A percentile compares a stretch with the other conserved stretches of the same genome.
Conservation (phyloP, 2,329 filamentous ascomycete genomes). For the Talaromyces amestolkiae region DNA sequence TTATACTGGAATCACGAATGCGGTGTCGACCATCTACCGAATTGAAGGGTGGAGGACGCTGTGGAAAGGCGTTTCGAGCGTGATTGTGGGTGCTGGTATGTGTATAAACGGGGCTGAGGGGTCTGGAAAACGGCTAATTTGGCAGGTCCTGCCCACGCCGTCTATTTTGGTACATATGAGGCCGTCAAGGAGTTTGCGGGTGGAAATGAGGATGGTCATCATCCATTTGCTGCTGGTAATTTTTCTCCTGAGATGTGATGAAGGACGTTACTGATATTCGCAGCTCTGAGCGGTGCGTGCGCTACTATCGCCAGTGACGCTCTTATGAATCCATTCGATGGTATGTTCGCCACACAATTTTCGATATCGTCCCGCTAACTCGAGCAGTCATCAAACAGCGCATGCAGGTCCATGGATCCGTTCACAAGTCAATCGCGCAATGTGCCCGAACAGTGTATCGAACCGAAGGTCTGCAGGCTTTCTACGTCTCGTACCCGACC, state of each 20-base stretch:
- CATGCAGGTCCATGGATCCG: slow-evolving; percentile 97
- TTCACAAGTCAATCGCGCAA: slow-evolving; percentile 79
- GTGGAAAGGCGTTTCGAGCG: slow-evolving; percentile 95
- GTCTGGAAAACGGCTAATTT: neutral
- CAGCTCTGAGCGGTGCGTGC: slow-evolving; percentile 87
- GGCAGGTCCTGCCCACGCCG: slow-evolving; percentile 88
- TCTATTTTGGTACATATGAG: slow-evolving; percentile 98
- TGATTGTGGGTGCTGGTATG: slow-evolving; percentile 89
- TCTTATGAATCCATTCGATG: slow-evolving; percentile 98
- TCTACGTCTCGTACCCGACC: slow-evolving; percentile 98
- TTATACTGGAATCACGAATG: slow-evolving; percentile 87
- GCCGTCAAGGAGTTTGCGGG: slow-evolving; percentile 94
- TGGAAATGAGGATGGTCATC: slow-evolving; percentile 84
- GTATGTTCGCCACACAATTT: slow-evolving; percentile 50
- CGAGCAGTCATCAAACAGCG: slow-evolving; percentile 91
- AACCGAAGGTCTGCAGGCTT: slow-evolving; percentile 82
- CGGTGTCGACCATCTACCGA: slow-evolving; percentile 85
- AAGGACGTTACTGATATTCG: slow-evolving; percentile 35
- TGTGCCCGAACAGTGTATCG: slow-evolving; percentile 86
- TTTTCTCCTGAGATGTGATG: slow-evolving; percentile 17
- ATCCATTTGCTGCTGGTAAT: slow-evolving; percentile 87
- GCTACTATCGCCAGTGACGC: slow-evolving; percentile 97
- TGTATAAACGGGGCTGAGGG: neutral
- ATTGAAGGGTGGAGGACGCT: slow-evolving; percentile 86
- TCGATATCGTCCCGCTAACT: neutral